Evolutionary conservation across 164 flowering plant species (phyloP).

Genomic region (Paratinospora sagittata): DNA sequence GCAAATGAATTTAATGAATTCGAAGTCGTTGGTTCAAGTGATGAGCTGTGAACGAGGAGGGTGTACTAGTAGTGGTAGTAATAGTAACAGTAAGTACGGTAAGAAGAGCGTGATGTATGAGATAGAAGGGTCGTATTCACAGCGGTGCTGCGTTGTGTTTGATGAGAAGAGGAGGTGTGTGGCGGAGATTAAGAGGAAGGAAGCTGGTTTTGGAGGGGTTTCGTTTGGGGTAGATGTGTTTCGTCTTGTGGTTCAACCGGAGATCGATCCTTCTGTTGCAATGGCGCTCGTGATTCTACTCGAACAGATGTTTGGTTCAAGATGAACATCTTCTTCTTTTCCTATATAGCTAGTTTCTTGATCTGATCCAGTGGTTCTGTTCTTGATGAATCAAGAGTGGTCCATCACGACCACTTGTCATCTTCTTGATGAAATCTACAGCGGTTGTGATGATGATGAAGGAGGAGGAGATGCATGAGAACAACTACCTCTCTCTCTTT

Average conservation of each 20-base stretch:
- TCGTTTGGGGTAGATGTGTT: constrained; percentile 64
- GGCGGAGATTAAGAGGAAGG: constrained; percentile 66
- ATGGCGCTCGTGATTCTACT: constrained; percentile 74
- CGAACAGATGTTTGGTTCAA: constrained; percentile 69
- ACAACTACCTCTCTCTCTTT: background rate
- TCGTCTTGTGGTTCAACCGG: constrained; percentile 49
- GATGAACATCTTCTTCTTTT: background rate
- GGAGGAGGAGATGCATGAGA: background rate
- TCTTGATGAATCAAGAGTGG: no score
- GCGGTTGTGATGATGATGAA: background rate
- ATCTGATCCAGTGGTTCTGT: no score
- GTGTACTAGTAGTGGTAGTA: background rate
- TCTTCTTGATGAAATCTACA: no score
- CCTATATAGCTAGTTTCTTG: no score
- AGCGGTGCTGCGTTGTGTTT: constrained; percentile 48
- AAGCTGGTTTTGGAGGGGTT: constrained; percentile 46
- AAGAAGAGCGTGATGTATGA: constrained; percentile 25
- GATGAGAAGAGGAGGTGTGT: constrained; percentile 38
- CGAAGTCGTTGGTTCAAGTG: constrained; percentile 43
- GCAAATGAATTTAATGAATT: constrained; percentile 33
- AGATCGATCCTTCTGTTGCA: constrained; percentile 43
- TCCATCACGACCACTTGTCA: no score
- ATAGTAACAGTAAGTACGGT: background rate
- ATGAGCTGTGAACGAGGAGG: background rate
- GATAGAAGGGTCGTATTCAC: constrained; percentile 61